Evolutionary conservation across 192 early-diverging fungal genomes (phyloP).

Genomic region (Backusella mclennaniae): DNA sequence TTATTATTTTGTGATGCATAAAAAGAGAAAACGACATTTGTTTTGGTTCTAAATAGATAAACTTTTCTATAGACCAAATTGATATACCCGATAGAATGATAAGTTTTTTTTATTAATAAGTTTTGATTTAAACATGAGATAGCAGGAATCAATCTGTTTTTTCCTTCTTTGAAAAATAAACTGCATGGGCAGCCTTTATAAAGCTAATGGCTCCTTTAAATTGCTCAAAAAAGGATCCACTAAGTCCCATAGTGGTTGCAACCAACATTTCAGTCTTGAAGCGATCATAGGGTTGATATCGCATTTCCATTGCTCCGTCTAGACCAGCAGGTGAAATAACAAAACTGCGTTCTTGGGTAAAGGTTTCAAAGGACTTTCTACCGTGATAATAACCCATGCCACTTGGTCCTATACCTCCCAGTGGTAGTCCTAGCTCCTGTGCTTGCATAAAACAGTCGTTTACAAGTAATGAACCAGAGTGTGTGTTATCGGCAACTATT

Average conservation of each 20-base stretch:
- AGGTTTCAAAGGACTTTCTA: slow-evolving; percentile 64
- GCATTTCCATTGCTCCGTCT: not conserved
- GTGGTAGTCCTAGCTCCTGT: slow-evolving; percentile 53
- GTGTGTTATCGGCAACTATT: slow-evolving; percentile 42
- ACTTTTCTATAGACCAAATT: too few relatives aligned
- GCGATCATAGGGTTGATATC: not conserved
- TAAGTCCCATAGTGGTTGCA: not conserved
- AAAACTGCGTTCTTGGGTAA: slow-evolving; percentile 55
- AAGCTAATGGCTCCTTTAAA: not conserved
- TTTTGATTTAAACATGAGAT: not conserved
- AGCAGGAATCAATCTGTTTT: not conserved
- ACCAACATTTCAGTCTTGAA: not conserved
- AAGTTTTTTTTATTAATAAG: too few relatives aligned
- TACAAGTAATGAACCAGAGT: slow-evolving; percentile 62
- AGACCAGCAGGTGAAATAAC: not conserved
- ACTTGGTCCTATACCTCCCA: slow-evolving; percentile 77
- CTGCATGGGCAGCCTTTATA: not conserved
- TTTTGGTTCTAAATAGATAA: too few relatives aligned
- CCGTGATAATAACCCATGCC: slow-evolving; percentile 83
- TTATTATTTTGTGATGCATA: too few relatives aligned
- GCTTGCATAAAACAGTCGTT: slow-evolving; percentile 75
- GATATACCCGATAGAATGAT: too few relatives aligned
- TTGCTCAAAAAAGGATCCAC: not conserved
- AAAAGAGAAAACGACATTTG: too few relatives aligned
- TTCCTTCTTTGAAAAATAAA: not conserved